Evolutionary conservation across 306 rosid species (phyloP).

Genomic region (Oemleria cerasiformis): DNA sequence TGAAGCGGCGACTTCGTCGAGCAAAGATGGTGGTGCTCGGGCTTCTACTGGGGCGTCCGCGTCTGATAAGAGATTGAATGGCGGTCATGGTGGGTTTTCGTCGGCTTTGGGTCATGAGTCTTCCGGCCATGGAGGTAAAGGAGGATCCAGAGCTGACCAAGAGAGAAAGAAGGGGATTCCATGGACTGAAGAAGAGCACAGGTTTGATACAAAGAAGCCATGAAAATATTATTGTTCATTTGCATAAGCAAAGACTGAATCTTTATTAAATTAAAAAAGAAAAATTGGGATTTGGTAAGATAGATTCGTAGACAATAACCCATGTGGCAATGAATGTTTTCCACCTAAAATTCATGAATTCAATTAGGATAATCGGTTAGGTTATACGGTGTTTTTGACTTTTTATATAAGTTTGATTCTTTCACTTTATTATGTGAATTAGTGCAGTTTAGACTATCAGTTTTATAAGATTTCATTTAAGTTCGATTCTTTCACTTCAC

Average conservation of each 20-base stretch:
- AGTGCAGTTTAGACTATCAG: no score
- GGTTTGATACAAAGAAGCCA: conserved; percentile 32
- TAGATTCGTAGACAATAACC: background rate
- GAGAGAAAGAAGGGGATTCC: conserved; percentile 95
- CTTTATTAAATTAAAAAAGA: background rate
- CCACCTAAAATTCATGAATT: no score
- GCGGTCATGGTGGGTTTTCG: conserved; percentile 61
- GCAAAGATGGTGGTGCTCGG: conserved; percentile 41
- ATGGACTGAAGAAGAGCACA: conserved; percentile 99
- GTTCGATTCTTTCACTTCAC: no score
- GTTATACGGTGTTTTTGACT: no score
- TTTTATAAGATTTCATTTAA: no score
- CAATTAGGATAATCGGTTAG: no score
- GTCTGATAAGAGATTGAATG: conserved; percentile 66
- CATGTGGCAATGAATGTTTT: background rate
- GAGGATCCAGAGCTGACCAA: conserved; percentile 86
- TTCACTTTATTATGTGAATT: no score
- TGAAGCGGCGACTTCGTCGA: conserved; percentile 46
- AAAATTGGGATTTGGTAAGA: background rate
- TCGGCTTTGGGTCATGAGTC: conserved; percentile 67
- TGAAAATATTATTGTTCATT: background rate
- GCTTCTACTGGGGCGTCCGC: conserved; percentile 49
- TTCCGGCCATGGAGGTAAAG: conserved; percentile 56
- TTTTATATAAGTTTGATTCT: no score
- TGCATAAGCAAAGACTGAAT: background rate